Conservation (phyloP, 495 filamentous ascomycete species). For the Aspergillus leporis region DNA sequence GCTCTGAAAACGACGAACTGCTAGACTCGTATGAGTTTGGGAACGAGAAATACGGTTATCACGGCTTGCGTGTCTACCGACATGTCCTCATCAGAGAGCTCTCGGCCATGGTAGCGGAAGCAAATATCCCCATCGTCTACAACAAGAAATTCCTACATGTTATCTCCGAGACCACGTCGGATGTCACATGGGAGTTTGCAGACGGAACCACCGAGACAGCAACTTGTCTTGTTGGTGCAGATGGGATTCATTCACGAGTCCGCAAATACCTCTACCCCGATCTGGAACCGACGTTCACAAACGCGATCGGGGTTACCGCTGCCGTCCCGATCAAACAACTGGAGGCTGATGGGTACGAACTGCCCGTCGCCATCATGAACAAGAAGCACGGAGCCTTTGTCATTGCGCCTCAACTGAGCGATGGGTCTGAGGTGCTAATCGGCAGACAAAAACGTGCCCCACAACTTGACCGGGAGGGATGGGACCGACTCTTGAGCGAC, state of each 20-base stretch:
- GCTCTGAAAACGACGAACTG: constrained; percentile 32
- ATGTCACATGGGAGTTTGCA: constrained; percentile 42
- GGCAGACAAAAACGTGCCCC: constrained; percentile 37
- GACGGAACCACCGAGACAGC: constrained; percentile 37
- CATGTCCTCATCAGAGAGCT: constrained; percentile 45
- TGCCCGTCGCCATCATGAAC: constrained; percentile 46
- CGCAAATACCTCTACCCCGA: constrained; percentile 37
- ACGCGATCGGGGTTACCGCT: constrained; percentile 30
- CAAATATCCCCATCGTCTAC: constrained; percentile 40
- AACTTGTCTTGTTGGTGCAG: constrained; percentile 44
- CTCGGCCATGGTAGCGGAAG: constrained; percentile 28
- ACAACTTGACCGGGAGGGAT: constrained; percentile 36
- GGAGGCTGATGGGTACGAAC: constrained; percentile 26
- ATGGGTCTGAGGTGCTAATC: constrained; percentile 47
- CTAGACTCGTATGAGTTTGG: constrained; percentile 49
- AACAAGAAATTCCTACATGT: constrained; percentile 42
- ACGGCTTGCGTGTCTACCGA: constrained; percentile 49
- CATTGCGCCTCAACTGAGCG: constrained; percentile 44
- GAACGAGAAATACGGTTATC: constrained; percentile 42
- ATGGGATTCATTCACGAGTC: constrained; percentile 52
- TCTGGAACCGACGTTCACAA: constrained; percentile 29
- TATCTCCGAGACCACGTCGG: constrained; percentile 29
- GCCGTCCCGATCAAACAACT: constrained; percentile 29
- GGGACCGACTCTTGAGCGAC: constrained; percentile 31
- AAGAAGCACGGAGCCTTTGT: constrained; percentile 43